Base-by-base conservation (phyloP, 2,329 filamentous ascomycete genomes). In the Sclerotinia borealis region DNA sequence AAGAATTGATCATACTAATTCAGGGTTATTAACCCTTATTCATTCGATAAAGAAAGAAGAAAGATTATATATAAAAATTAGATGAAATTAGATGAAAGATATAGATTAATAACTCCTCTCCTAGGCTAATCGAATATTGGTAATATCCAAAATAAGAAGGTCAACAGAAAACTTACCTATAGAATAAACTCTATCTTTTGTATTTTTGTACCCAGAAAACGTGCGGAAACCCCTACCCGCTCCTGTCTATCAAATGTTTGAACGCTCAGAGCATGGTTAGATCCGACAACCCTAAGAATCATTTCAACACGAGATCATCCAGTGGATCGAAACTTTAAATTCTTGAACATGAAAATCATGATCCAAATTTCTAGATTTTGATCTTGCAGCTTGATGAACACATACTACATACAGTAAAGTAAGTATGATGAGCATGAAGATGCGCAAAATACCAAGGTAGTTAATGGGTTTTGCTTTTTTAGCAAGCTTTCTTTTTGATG, bases 351-450 rank as follows among this genome's bases (percentile, higher is more conserved):
- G 37, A 61, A 45, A 45, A 45, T 58, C 27, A 45, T 58, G 39
- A 58, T 45, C 45, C 54, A 45, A n/a, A n/a, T n/a, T n/a, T n/a
- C n/a, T n/a, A n/a, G n/a, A n/a, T n/a, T n/a, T n/a, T n/a, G n/a
- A n/a, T 47, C 39, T 15, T 34, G 49, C 49, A 51, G 34, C 49
- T 51, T 22, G 17, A n/a, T 17, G 31, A 9, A 7, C 34, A 34
- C 19, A 17, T 50, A 13, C 51, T n/a, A 13, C 39, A 34, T 17
- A 17, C 25, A 15, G 19, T 31, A 56, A 45, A 39, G 45, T 34
- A 17, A 56, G 19, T 31, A 56, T 56, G 52, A 56, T 34, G n/a
- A 56, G 52, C 37, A 56, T 56, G 27, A 56, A 45, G 52, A 45
- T 45, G 27, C 39, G 52, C 19, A 10, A 17, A 43, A 41, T 34